phyloP scores from a whole-genome alignment of 257 asterid genomes.

The Coffea canephora region DNA sequence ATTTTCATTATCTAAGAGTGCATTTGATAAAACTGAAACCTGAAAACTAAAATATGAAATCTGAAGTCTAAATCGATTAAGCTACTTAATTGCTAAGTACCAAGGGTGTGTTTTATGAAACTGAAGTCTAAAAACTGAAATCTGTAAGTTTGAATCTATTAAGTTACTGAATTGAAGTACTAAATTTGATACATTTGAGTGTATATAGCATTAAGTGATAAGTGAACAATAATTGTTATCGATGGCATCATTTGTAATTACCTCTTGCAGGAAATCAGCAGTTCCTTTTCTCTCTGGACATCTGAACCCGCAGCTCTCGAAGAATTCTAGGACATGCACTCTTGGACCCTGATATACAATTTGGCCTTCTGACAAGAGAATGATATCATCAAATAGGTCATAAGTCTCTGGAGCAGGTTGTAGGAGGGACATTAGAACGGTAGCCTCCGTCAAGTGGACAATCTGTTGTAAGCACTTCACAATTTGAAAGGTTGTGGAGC shows the following conservation, averaged over 20 bases:
- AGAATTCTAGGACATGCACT: slow-evolving; percentile 48
- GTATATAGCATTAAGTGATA: too few relatives aligned
- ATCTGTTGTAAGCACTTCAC: slow-evolving; percentile 52
- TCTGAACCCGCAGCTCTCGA: slow-evolving; percentile 45
- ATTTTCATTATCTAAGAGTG: too few relatives aligned
- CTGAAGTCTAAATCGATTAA: too few relatives aligned
- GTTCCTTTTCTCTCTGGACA: slow-evolving; percentile 66
- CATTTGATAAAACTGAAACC: too few relatives aligned
- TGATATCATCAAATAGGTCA: slow-evolving; percentile 58
- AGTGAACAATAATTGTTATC: too few relatives aligned
- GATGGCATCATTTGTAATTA: neutral
- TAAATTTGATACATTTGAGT: too few relatives aligned
- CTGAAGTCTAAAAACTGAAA: too few relatives aligned
- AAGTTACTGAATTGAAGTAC: too few relatives aligned
- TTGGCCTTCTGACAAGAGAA: slow-evolving; percentile 56
- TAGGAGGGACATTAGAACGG: slow-evolving; percentile 53
- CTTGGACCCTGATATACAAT: slow-evolving; percentile 58
- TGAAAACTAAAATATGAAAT: too few relatives aligned
- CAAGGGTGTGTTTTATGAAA: too few relatives aligned
- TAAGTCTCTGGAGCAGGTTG: slow-evolving; percentile 67
- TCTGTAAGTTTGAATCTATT: too few relatives aligned
- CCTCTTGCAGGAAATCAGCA: slow-evolving; percentile 75
- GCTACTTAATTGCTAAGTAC: too few relatives aligned
- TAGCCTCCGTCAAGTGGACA: slow-evolving; percentile 50
- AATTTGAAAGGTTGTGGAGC: slow-evolving; percentile 59